Evolutionary conservation across 192 early-diverging fungal genomes (phyloP), one percentile per base, ranked within the genome.

Genomic region (Backusella macrospora): DNA sequence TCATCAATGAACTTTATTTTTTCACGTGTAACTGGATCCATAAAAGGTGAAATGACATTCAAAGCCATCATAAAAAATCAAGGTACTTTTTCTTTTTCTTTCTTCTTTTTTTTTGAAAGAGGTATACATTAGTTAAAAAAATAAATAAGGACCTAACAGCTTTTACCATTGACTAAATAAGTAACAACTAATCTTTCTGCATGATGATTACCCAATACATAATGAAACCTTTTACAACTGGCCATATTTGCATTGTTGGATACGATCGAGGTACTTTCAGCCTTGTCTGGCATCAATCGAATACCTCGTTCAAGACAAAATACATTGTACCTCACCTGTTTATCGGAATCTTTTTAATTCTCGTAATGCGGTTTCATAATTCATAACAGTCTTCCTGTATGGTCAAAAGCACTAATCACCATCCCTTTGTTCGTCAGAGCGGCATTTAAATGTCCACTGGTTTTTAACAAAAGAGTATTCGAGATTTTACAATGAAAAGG

Each of bases 11-110:
- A 80, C 38, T 69, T 66, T 16, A 80, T 72, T 71, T 80, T 98
- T 10, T 82, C 78, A 52, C 88, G 89, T 40, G 96, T 98, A 44
- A 97, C 90, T 6, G 95, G 95, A 78, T 98, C 96, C 68, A 98
- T 89, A 72, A 97, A 97, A 14, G 95, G 94, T 46, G 91, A 88
- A 29, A 98, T 86, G 21, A 95, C 48, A 77, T 88, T 93, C 79
- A 92, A 96, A 72, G 95, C 92, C 9, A 86, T 88, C 77, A 87
- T 89, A 76, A 98, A 92, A 74, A 95, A 91, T 91, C 91, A 94
- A 55, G 92, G 93, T 39, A 95, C 93, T 89, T 34, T n/a, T n/a
- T n/a, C n/a, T n/a, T n/a, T n/a, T n/a, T n/a, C n/a, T n/a, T n/a
- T n/a, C n/a, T n/a, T n/a, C n/a, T n/a, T n/a, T n/a, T n/a, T n/a